Percentiles rank a stretch among this genome's conserved stretches.
Conservation (phyloP, 2,329 filamentous ascomycete genomes). For the Claviceps purpurea region DNA sequence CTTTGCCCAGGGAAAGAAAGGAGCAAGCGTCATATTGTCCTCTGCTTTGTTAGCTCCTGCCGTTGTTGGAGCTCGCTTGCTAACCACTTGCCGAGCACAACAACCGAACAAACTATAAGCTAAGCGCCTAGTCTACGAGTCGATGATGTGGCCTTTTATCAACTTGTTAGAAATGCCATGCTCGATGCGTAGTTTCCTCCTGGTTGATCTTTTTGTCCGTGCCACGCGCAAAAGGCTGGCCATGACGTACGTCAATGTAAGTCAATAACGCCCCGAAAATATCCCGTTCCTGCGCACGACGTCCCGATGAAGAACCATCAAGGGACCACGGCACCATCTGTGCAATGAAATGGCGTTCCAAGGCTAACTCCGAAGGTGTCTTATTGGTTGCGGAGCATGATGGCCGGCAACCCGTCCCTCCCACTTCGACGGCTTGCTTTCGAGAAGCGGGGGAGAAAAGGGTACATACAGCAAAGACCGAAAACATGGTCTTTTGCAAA, state of each 20-base stretch:
- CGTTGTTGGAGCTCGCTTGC: background rate
- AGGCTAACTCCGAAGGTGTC: background rate
- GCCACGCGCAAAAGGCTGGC: background rate
- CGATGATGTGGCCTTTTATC: too few species aligned
- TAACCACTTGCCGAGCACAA: background rate
- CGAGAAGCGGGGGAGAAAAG: slow-evolving; percentile 6
- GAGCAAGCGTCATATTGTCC: too few species aligned
- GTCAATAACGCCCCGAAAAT: background rate
- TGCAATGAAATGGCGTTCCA: too few species aligned
- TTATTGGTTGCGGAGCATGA: background rate
- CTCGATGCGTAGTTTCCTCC: too few species aligned
- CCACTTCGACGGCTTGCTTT: background rate
- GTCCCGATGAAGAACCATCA: too few species aligned
- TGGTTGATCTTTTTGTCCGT: too few species aligned
- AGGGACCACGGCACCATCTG: too few species aligned
- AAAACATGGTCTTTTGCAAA: background rate
- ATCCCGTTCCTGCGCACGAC: too few species aligned
- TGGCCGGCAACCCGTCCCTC: background rate
- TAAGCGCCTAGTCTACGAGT: background rate
- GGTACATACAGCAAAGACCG: background rate
- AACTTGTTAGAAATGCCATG: too few species aligned
- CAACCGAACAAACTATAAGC: background rate
- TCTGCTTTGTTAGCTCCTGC: background rate
- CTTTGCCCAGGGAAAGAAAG: too few species aligned
- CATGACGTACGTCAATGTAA: background rate